Base-by-base conservation (phyloP, 2,329 filamentous ascomycete genomes). In the Gnomoniopsis smithogilvyi region DNA sequence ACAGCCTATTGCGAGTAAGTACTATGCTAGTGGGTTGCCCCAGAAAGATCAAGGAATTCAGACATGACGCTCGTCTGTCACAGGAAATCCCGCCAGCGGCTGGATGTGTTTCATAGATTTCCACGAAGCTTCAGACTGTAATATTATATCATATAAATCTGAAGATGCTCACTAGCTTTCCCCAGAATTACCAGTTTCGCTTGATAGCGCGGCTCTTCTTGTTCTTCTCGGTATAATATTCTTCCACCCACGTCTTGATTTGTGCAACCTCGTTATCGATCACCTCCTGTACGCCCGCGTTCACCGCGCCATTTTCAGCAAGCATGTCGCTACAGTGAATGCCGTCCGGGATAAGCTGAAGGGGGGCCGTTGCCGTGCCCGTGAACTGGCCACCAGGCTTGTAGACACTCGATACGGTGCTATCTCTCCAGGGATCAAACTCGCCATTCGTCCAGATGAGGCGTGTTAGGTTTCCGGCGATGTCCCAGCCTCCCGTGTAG, bases 191-290 rank as follows among this genome's bases (percentile, higher is more conserved):
- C n/a, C 36, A 50, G 24, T n/a, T 41, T 10, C 36, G 51, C 46
- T 26, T 36, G 14, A 51, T 38, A 15, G 15, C 41, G 15, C 46
- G 38, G 26, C 41, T 26, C 41, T 43, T 55, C 45, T 62, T 62
- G 2, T 30, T 66, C 66, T 72, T 70, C 54, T 67, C 59, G 6
- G 62, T 63, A 55, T 77, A 76, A 54, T 71, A 86, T 67, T 85
- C 80, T 1, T 69, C 72, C 2, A 86, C 79, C 83, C 83, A 86
- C 22, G 66, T 67, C 63, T 75, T 78, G 63, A 87, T 78, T 68
- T 82, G 76, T 14, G 70, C 73, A 3, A 84, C 72, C 67, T 81
- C 76, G 26, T 74, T 74, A 64, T 84, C 74, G 43, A 83, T 78
- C 1, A 86, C 75, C 45, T 71, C 70, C 67, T 78, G 73, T 1